These are phyloP conservation scores for Nemania abortiva DNA, from an alignment of 2,329 filamentous ascomycete species.

Conservation along the genomic window DNA sequence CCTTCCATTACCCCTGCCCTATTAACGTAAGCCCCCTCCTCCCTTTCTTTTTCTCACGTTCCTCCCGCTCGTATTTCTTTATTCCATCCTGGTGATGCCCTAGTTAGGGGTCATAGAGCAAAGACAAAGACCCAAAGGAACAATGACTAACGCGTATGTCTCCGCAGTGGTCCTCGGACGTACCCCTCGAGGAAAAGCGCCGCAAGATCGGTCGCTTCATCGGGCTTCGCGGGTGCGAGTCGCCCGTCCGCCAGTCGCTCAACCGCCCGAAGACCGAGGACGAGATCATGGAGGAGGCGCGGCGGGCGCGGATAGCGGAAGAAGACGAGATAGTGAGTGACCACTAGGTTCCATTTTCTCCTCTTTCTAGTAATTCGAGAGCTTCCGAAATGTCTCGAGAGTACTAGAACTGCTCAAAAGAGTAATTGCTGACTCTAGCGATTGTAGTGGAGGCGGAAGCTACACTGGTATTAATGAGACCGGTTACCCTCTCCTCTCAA, in stretches of 20 bases:
- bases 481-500: neutral
- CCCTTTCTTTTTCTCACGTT: neutral
- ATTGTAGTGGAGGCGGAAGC: constrained; percentile 58
- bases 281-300: constrained; percentile 43
- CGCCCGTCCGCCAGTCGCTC: constrained; percentile 56
- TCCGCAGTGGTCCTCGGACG: constrained; percentile 62
- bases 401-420: no score
- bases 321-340: constrained; percentile 56
- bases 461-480: constrained; percentile 50
- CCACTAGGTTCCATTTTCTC: no score
- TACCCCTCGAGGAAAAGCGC: constrained; percentile 75
- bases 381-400: no score
- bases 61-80: neutral
- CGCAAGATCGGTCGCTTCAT: constrained; percentile 80
- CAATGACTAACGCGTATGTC: constrained; percentile 10
- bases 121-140: neutral
- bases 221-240: constrained; percentile 73
- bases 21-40: constrained; percentile 56
- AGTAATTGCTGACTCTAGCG: no score
- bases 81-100: neutral
- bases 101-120: neutral
- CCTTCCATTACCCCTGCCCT: constrained; percentile 73
- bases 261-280: constrained; percentile 42
- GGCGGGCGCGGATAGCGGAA: constrained; percentile 50
- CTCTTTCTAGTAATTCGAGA: no score